Conservation (phyloP, 1,284 basidiomycete genomes). For the Puccinia novopanici region DNA sequence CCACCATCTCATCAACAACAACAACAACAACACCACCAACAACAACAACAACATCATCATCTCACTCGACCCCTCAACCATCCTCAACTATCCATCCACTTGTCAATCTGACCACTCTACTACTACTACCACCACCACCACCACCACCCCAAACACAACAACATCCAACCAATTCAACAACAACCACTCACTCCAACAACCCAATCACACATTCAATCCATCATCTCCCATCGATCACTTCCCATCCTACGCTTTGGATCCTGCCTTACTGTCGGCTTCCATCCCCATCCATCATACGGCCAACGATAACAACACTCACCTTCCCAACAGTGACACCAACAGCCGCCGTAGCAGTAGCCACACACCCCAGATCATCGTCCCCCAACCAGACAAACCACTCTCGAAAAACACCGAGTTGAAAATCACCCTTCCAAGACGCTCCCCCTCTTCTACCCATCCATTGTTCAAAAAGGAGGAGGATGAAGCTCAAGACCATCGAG, state of each 20-base stretch:
- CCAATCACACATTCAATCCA: no score
- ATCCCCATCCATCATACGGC: background rate
- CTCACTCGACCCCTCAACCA: constrained; percentile 32
- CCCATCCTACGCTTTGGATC: constrained; percentile 23
- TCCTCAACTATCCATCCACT: background rate
- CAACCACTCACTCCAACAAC: background rate
- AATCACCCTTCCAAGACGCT: constrained; percentile 9
- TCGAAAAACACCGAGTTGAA: background rate
- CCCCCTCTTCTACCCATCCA: constrained; percentile 1
- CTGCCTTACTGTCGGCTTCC: constrained; percentile 28
- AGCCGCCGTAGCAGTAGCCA: background rate
- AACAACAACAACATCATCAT: background rate
- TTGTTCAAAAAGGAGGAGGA: constrained; percentile 7
- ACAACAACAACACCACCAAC: background rate
- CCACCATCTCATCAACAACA: background rate
- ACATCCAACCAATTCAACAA: background rate
- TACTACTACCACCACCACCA: background rate
- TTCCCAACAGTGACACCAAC: background rate
- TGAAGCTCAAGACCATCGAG: background rate
- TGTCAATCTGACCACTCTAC: background rate
- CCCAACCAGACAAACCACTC: background rate
- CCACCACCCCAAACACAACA: background rate
- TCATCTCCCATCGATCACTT: constrained; percentile 1
- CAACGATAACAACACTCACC: background rate
- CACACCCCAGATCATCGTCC: background rate